Evolutionary conservation across 2,329 filamentous ascomycete species (phyloP).

Genomic region (Calonectria hongkongensis): DNA sequence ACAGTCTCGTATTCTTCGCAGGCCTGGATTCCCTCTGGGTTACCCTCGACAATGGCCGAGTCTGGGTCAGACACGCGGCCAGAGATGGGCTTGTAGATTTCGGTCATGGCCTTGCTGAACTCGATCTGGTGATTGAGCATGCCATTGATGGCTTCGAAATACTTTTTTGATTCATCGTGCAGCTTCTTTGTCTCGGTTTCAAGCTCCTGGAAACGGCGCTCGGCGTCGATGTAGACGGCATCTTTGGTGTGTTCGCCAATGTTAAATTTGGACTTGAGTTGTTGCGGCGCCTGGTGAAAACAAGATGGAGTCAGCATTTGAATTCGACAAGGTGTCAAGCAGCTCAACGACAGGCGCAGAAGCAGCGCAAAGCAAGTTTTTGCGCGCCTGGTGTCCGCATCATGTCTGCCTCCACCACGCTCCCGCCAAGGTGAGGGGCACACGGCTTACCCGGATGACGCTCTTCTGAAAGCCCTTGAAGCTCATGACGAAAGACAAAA

Average conservation of each 20-base stretch:
- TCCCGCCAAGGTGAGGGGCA: constrained; percentile 57
- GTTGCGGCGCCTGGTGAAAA: constrained; percentile 84
- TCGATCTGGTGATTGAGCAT: constrained; percentile 99
- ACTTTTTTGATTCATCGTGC: constrained; percentile 97
- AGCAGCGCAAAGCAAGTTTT: constrained; percentile 40
- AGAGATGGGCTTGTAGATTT: constrained; percentile 98
- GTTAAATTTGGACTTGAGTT: constrained; percentile 93
- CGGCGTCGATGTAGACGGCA: constrained; percentile 94
- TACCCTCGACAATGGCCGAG: constrained; percentile 86
- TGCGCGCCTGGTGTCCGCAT: constrained; percentile 41
- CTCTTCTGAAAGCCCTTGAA: constrained; percentile 97
- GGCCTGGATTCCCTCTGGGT: constrained; percentile 92
- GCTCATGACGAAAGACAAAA: constrained; percentile 80
- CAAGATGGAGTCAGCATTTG: constrained; percentile 13
- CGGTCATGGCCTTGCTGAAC: constrained; percentile 95
- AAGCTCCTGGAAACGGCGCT: constrained; percentile 93
- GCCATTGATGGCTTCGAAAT: constrained; percentile 97
- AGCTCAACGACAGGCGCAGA: constrained; percentile 20
- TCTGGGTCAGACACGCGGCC: constrained; percentile 96
- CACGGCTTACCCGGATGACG: constrained; percentile 82
- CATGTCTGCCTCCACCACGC: constrained; percentile 38
- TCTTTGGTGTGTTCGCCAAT: constrained; percentile 97
- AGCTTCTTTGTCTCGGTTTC: constrained; percentile 97
- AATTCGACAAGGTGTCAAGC: neutral
- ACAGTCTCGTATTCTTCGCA: constrained; percentile 97